Evolutionary conservation across 225 moss, liverwort and hornwort genomes (phyloP).

Genomic region (Polytrichum commune): DNA sequence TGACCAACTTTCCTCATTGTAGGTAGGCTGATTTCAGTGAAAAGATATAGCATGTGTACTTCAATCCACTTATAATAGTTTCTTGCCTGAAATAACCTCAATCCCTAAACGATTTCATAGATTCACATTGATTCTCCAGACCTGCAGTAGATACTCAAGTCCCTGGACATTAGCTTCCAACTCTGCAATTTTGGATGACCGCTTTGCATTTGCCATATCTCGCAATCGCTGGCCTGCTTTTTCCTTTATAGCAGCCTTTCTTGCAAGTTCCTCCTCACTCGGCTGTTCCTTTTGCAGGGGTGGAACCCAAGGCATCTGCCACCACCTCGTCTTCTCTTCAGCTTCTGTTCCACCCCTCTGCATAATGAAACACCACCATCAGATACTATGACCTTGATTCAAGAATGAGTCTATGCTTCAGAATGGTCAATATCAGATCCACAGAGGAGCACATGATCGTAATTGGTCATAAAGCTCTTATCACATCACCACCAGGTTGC

Average conservation of each 20-base stretch:
- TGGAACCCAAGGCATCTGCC: constrained; percentile 90
- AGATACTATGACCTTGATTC: background rate
- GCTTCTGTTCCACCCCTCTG: constrained; percentile 73
- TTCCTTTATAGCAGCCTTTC: constrained; percentile 92
- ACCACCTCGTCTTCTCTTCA: constrained; percentile 65
- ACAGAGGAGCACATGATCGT: no score
- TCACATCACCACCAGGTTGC: no score
- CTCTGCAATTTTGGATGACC: constrained; percentile 88
- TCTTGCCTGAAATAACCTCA: constrained; percentile 1
- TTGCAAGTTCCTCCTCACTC: constrained; percentile 89
- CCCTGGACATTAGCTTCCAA: constrained; percentile 81
- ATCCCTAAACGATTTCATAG: background rate
- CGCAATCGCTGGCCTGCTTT: constrained; percentile 92
- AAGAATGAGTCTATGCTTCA: no score
- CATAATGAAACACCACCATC: constrained; percentile 33
- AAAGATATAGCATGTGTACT: constrained; percentile 1
- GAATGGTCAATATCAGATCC: no score
- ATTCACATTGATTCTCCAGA: constrained; percentile 8
- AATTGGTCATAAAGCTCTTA: no score
- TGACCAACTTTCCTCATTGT: no score
- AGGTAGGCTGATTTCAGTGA: background rate
- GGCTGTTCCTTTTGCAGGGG: constrained; percentile 82
- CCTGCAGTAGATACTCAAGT: constrained; percentile 75
- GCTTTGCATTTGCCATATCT: constrained; percentile 96
- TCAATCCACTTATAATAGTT: background rate